These are phyloP conservation scores for Whalleya microplaca DNA, from an alignment of 2,329 filamentous ascomycete genomes.

Conservation along the genomic window DNA sequence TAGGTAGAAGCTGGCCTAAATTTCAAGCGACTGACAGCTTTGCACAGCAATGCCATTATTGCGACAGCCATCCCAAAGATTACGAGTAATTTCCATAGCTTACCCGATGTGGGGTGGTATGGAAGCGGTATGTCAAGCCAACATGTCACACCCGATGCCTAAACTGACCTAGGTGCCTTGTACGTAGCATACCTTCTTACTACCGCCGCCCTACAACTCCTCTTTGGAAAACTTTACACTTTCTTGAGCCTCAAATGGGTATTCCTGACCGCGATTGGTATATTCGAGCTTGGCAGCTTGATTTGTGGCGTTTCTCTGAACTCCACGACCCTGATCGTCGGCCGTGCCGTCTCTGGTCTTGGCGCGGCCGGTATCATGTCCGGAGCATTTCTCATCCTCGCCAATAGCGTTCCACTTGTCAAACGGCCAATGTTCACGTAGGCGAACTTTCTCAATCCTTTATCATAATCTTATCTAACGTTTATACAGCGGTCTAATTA, in stretches of 20 bases:
- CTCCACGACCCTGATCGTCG: constrained; percentile 35
- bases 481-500: constrained; percentile 26
- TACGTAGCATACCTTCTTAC: constrained; percentile 44
- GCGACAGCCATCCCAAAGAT: constrained; percentile 48
- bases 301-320: constrained; percentile 40
- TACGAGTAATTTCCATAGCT: constrained; percentile 43
- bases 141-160: too few species aligned
- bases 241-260: constrained; percentile 44
- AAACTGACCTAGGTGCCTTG: constrained; percentile 2
- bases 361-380: constrained; percentile 48
- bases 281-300: constrained; percentile 46
- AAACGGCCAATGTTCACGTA: constrained; percentile 30
- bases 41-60: constrained; percentile 40
- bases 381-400: constrained; percentile 43
- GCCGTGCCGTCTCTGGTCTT: constrained; percentile 35
- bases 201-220: constrained; percentile 41
- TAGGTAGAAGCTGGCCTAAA: background rate
- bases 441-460: background rate
- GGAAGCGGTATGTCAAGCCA: constrained; percentile 37
- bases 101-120: constrained; percentile 53
- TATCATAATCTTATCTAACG: background rate
- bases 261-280: constrained; percentile 40
- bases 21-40: constrained; percentile 4
- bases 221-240: constrained; percentile 45
- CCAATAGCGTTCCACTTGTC: constrained; percentile 32